Evolutionary conservation across 805 yeast species (phyloP).

Genomic region (Candida sonorensis): DNA sequence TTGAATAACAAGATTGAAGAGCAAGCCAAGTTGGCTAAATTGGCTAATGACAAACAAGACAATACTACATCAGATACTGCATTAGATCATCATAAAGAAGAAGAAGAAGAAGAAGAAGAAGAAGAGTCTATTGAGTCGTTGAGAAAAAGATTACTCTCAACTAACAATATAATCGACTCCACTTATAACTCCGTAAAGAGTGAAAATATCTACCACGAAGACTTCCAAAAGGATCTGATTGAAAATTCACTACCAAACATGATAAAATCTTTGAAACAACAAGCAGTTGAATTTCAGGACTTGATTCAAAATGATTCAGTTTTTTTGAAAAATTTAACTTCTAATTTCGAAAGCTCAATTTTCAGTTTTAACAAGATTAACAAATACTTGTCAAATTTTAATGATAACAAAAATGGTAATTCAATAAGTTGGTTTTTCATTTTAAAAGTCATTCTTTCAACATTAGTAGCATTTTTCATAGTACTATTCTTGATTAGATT

Average conservation of each 20-base stretch:
- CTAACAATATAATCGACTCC: conserved; percentile 13
- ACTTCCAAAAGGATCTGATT: conserved; percentile 26
- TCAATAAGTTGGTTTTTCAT: conserved; percentile 28
- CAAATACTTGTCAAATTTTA: conserved; percentile 18
- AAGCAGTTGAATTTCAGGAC: conserved; percentile 28
- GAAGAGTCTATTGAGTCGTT: conserved; percentile 23
- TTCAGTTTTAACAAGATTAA: conserved; percentile 24
- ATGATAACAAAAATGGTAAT: conserved; percentile 27
- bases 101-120: conserved; percentile 4
- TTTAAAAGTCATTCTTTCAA: conserved; percentile 16
- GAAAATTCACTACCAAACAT: conserved; percentile 26
- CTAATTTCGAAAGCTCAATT: conserved; percentile 25
- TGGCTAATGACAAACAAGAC: too few relatives aligned
- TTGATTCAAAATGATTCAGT: conserved; percentile 26
- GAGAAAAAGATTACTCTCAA: conserved; percentile 22
- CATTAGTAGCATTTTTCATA: conserved; percentile 20
- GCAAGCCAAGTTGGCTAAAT: too few relatives aligned
- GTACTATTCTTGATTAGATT: conserved; percentile 23
- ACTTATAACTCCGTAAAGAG: too few relatives aligned
- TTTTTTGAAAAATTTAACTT: conserved; percentile 27
- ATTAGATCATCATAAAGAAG: too few relatives aligned
- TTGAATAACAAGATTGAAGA: too few relatives aligned
- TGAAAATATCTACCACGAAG: conserved; percentile 26
- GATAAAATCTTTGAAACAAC: conserved; percentile 23
- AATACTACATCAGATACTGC: too few relatives aligned